These are phyloP conservation scores for Ascochyta rabiei DNA, from an alignment of 2,329 filamentous ascomycete species.

Conservation along the genomic window DNA sequence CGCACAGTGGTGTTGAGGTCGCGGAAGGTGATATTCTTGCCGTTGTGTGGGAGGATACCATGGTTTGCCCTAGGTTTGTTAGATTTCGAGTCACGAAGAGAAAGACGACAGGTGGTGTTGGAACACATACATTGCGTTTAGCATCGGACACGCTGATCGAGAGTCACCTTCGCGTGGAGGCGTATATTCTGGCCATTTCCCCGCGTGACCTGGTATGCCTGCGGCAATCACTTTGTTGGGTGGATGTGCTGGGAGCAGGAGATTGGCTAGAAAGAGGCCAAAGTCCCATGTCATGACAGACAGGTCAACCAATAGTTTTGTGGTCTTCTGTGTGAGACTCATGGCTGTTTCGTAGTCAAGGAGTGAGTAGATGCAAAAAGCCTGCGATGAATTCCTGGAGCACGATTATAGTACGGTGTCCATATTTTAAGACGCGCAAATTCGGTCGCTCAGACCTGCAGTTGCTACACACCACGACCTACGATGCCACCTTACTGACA, in stretches of 20 bases:
- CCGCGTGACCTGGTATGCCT: constrained; percentile 42
- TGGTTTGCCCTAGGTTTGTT: constrained; percentile 35
- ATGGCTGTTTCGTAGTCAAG: constrained; percentile 3
- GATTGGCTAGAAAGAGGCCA: constrained; percentile 46
- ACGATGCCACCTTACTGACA: constrained; percentile 1
- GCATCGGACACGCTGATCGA: constrained; percentile 30
- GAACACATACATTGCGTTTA: constrained; percentile 32
- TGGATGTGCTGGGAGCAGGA: constrained; percentile 46
- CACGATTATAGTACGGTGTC: too few species aligned
- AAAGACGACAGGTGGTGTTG: constrained; percentile 25
- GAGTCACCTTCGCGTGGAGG: constrained; percentile 45
- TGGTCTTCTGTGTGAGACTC: constrained; percentile 22
- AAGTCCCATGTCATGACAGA: constrained; percentile 51
- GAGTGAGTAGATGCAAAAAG: not conserved
- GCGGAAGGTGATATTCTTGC: constrained; percentile 41
- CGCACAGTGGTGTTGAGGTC: constrained; percentile 33
- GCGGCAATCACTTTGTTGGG: constrained; percentile 45
- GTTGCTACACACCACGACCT: not conserved
- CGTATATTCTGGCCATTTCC: constrained; percentile 48
- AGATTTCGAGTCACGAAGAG: not conserved
- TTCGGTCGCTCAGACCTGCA: not conserved
- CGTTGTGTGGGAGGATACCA: constrained; percentile 40
- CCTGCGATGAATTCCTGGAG: not conserved
- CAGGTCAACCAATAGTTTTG: constrained; percentile 42
- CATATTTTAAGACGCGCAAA: not conserved